Conservation (phyloP, 768 basidiomycete species). For the Boletus rufocinnamomeus region DNA sequence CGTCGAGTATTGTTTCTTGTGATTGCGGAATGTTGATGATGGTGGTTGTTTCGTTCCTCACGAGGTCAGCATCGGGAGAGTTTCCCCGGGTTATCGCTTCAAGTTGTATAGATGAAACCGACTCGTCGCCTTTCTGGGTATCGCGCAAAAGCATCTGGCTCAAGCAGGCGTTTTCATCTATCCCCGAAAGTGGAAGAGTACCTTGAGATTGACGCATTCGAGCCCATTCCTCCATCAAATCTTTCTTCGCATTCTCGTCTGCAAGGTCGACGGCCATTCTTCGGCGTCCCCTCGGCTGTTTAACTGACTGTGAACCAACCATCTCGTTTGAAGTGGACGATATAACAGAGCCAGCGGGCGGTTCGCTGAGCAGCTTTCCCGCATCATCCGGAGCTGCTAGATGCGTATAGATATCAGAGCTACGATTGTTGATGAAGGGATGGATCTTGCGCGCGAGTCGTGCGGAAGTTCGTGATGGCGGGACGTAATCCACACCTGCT, state of each 20-base stretch:
- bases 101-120: background rate
- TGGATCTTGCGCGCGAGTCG: slow-evolving; percentile 24
- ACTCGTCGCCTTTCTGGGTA: background rate
- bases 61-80: background rate
- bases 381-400: slow-evolving; percentile 26
- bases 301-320: slow-evolving; percentile 4
- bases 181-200: slow-evolving; percentile 16
- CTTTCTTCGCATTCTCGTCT: slow-evolving; percentile 25
- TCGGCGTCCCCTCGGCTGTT: slow-evolving; percentile 19
- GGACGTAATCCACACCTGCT: slow-evolving; percentile 3
- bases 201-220: slow-evolving; percentile 33
- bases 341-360: slow-evolving; percentile 3
- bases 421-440: slow-evolving; percentile 15
- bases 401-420: slow-evolving; percentile 32
- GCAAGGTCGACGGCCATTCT: slow-evolving; percentile 17
- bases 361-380: slow-evolving; percentile 11
- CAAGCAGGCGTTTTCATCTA: slow-evolving; percentile 3
- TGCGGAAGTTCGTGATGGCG: slow-evolving; percentile 21
- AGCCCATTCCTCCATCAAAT: slow-evolving; percentile 34
- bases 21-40: slow-evolving; percentile 1
- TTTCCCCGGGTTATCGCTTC: background rate
- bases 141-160: background rate
- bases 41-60: background rate
- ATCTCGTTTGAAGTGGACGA: slow-evolving; percentile 1
- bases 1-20: background rate